phyloP scores from a whole-genome alignment of 169 alveolate genomes.

The Plasmodium ovale region DNA sequence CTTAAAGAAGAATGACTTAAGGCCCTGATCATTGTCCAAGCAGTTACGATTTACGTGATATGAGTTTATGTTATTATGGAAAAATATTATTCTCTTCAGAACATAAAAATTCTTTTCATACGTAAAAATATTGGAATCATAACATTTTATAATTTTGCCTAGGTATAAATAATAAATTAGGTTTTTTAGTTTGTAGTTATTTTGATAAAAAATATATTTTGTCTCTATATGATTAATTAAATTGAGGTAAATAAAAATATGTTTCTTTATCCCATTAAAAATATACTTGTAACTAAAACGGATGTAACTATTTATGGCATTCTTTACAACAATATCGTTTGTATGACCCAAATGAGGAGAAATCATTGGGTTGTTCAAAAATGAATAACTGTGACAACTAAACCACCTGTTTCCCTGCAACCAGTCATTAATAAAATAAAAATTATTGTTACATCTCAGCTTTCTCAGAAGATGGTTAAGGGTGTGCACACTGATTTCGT shows the following conservation, averaged over 20 bases:
- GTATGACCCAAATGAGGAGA: slow-evolving; percentile 7
- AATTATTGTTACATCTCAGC: slow-evolving; percentile 32
- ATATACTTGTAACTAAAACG: slow-evolving; percentile 37
- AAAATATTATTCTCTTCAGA: slow-evolving; percentile 51
- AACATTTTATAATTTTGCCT: slow-evolving; percentile 48
- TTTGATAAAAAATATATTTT: slow-evolving; percentile 45
- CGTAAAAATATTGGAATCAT: slow-evolving; percentile 46
- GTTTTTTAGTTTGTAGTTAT: slow-evolving; percentile 67
- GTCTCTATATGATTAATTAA: slow-evolving; percentile 58
- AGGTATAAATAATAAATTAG: slow-evolving; percentile 54
- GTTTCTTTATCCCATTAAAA: slow-evolving; percentile 58
- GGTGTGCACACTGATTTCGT: slow-evolving; percentile 6
- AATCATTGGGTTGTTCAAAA: slow-evolving; percentile 21
- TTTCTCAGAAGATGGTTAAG: slow-evolving; percentile 3
- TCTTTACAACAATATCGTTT: slow-evolving; percentile 9
- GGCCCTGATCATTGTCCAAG: slow-evolving; percentile 6
- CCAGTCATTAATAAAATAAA: slow-evolving; percentile 43
- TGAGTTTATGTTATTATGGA: slow-evolving; percentile 29
- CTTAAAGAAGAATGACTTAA: slow-evolving; percentile 20
- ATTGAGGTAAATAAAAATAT: slow-evolving; percentile 46
- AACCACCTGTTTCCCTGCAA: neutral
- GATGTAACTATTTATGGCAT: slow-evolving; percentile 26
- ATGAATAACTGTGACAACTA: slow-evolving; percentile 21
- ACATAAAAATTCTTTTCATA: slow-evolving; percentile 74
- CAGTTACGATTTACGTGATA: slow-evolving; percentile 17